Percentiles rank a stretch among this genome's conserved stretches.
phyloP scores from a whole-genome alignment of 345 rosid species.

The Syzygium aqueum region DNA sequence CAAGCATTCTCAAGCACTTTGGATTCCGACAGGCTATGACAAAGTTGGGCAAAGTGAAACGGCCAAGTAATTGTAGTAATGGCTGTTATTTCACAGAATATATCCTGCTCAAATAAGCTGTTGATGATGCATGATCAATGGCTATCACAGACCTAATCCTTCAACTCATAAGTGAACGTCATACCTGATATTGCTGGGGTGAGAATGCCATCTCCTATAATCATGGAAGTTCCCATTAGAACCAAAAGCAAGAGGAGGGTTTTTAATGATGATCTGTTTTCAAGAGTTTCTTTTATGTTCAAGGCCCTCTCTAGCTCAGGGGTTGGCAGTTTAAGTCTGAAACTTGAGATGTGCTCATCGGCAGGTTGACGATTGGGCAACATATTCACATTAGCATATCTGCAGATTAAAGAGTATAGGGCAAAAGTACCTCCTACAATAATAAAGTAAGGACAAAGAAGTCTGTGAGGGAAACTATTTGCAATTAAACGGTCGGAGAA shows the following conservation, averaged over 20 bases:
- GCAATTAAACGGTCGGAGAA: background rate
- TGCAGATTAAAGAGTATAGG: constrained; percentile 70
- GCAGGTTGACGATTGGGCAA: constrained; percentile 91
- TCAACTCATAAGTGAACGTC: background rate
- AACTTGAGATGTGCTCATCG: constrained; percentile 91
- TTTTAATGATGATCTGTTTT: constrained; percentile 62
- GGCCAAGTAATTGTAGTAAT: background rate
- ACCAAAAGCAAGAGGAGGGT: constrained; percentile 70
- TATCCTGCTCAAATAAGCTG: background rate
- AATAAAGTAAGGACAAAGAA: constrained; percentile 5
- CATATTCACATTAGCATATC: constrained; percentile 85
- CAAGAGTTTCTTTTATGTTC: constrained; percentile 65
- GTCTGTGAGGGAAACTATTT: background rate
- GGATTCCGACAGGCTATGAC: background rate
- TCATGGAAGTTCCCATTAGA: constrained; percentile 95
- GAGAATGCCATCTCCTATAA: constrained; percentile 91
- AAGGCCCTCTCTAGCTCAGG: constrained; percentile 91
- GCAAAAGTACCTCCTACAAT: constrained; percentile 97
- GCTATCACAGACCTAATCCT: background rate
- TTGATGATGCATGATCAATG: background rate
- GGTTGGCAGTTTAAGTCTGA: constrained; percentile 83
- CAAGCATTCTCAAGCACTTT: background rate
- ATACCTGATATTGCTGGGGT: constrained; percentile 97
- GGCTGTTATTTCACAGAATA: background rate
- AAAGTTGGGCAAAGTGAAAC: background rate